Evolutionary conservation across 192 early-diverging fungal genomes (phyloP).

Genomic region (Gaertneriomyces semiglobifer): DNA sequence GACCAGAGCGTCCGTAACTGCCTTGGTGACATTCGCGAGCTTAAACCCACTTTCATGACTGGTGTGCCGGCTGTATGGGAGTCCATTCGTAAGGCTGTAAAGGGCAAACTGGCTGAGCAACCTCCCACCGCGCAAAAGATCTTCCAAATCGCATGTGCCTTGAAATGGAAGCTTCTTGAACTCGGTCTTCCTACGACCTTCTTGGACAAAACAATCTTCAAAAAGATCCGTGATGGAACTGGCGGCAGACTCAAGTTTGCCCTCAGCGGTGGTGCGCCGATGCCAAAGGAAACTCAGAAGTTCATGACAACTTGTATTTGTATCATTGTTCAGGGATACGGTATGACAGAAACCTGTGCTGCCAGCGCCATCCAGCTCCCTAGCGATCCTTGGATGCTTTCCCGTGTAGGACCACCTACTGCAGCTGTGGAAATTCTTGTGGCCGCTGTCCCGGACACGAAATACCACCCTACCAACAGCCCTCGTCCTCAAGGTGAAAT

Average conservation of each 20-base stretch:
- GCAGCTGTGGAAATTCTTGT: conserved; percentile 76
- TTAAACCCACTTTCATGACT: conserved; percentile 65
- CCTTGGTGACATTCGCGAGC: conserved; percentile 64
- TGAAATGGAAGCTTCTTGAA: conserved; percentile 69
- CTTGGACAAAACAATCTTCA: conserved; percentile 74
- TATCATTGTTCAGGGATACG: conserved; percentile 86
- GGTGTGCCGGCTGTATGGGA: conserved; percentile 80
- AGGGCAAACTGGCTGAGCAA: conserved; percentile 56
- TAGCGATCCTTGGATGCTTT: conserved; percentile 39
- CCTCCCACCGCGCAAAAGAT: conserved; percentile 59
- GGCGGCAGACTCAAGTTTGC: conserved; percentile 82
- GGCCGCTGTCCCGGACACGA: conserved; percentile 52
- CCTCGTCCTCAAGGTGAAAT: conserved; percentile 68
- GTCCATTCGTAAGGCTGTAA: conserved; percentile 76
- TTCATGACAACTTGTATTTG: conserved; percentile 75
- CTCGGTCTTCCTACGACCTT: conserved; percentile 63
- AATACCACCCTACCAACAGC: conserved; percentile 30
- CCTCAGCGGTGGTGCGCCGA: conserved; percentile 84
- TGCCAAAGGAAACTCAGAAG: conserved; percentile 78
- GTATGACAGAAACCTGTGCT: conserved; percentile 75
- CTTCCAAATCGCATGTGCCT: conserved; percentile 69
- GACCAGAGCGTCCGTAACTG: conserved; percentile 64
- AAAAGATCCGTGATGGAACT: conserved; percentile 73
- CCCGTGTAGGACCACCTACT: conserved; percentile 72
- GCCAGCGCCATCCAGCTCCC: conserved; percentile 29